Base-by-base conservation (phyloP, 2,329 filamentous ascomycete genomes). In the Lasiodiplodia theobromae region DNA sequence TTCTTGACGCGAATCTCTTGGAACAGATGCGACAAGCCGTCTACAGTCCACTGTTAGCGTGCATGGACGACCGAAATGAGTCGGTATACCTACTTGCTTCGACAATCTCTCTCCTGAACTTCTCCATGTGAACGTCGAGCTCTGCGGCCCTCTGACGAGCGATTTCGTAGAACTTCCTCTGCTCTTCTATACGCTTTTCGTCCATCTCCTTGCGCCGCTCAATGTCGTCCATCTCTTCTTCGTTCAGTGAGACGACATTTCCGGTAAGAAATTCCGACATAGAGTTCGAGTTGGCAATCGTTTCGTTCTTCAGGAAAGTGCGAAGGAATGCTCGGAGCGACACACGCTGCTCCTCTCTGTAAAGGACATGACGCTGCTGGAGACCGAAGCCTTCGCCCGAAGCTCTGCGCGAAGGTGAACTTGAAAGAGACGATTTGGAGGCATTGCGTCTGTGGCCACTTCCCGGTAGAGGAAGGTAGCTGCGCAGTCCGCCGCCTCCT, bases 121-220 rank as follows among this genome's bases (percentile, higher is more conserved):
- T 87, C 81, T 99, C 96, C 96, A 99, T 99, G 78, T 98, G 97
- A 28, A 97, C 92, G 79, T 99, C 96, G 63, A 99, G 85, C 76
- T 98, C 96, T 5, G 92, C 91, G 1, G 96, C 96, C 72, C 96
- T 89, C 79, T 94, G 90, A 72, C 94, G 86, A 10, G 96, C 96
- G 76, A 99, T 94, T 77, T 99, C 95, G 79, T 97, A 99, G 78
- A 99, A 99, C 72, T 90, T 88, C 77, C 90, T 92, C 78, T 99
- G 96, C 79, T 99, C 96, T 75, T 97, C 92, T 65, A 98, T 87
- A 54, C 96, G 89, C 79, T 92, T 92, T 77, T 92, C 90, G 74
- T 99, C 96, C 80, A 97, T 89, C 14, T 88, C 86, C 79, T 94
- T 96, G 66, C 96, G 87, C 69, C 87, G 87, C 71, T 89, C 80